phyloP scores from a whole-genome alignment of 164 flowering plant genomes.

The Stephania japonica region DNA sequence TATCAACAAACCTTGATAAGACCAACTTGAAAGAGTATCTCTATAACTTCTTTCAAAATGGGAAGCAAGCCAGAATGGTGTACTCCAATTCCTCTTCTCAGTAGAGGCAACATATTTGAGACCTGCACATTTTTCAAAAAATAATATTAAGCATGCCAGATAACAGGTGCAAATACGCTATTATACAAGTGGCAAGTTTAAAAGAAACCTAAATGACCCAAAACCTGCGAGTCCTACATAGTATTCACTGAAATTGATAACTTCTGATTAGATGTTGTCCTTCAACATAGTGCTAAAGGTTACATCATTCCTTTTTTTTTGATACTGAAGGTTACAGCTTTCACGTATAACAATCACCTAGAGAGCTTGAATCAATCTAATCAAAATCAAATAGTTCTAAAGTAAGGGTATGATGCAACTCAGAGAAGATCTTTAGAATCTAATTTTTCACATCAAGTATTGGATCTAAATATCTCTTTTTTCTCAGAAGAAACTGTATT shows the following conservation, averaged over 20 bases:
- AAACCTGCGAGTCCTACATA: not conserved
- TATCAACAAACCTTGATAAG: constrained; percentile 68
- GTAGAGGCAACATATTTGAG: constrained; percentile 82
- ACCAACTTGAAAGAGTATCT: constrained; percentile 96
- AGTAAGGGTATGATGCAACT: too few relatives aligned
- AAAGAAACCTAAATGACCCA: not conserved
- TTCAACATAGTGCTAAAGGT: too few relatives aligned
- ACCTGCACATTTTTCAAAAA: constrained; percentile 40
- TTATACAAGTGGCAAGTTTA: not conserved
- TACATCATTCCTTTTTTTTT: too few relatives aligned
- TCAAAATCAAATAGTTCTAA: too few relatives aligned
- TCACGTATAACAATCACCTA: too few relatives aligned
- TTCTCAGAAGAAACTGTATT: too few relatives aligned
- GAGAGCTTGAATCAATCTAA: too few relatives aligned
- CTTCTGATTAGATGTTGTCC: not conserved
- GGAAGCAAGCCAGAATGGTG: constrained; percentile 99
- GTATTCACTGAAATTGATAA: not conserved
- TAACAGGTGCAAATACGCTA: not conserved
- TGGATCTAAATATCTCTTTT: too few relatives aligned
- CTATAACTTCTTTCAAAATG: constrained; percentile 96
- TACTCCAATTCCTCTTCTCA: constrained; percentile 97
- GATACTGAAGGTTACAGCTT: too few relatives aligned
- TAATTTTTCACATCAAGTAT: too few relatives aligned
- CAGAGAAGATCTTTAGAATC: too few relatives aligned
- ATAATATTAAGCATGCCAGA: not conserved